phyloP scores from a whole-genome alignment of 768 basidiomycete species.

The Artomyces pyxidatus region DNA sequence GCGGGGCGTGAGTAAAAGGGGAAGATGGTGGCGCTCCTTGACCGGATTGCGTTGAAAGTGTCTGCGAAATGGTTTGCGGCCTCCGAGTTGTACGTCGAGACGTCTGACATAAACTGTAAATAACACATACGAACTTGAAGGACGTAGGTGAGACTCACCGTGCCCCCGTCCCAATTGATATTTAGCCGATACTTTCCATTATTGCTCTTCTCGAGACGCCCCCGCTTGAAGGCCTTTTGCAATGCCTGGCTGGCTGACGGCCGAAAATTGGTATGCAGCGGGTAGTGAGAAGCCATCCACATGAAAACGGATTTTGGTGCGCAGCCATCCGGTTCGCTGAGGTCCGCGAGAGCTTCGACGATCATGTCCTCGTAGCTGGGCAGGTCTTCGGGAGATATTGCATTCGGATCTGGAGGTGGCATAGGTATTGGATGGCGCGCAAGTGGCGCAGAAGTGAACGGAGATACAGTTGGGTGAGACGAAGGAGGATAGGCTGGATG shows the following conservation, averaged over 20 bases:
- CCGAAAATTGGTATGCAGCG: slow-evolving; percentile 81
- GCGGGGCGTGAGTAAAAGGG: slow-evolving; percentile 55
- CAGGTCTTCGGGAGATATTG: slow-evolving; percentile 39
- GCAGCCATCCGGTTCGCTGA: slow-evolving; percentile 63
- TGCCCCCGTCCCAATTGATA: slow-evolving; percentile 73
- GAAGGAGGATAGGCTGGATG: slow-evolving; percentile 22
- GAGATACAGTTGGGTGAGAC: slow-evolving; percentile 14
- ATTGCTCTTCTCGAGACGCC: slow-evolving; percentile 68
- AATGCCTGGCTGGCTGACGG: slow-evolving; percentile 86
- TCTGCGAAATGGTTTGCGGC: slow-evolving; percentile 49
- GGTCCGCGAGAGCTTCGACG: slow-evolving; percentile 64
- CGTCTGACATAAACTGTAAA: slow-evolving; percentile 37
- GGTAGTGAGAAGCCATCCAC: slow-evolving; percentile 80
- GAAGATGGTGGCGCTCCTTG: slow-evolving; percentile 26
- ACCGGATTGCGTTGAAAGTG: slow-evolving; percentile 20
- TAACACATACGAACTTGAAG: no score
- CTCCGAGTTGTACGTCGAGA: slow-evolving; percentile 72
- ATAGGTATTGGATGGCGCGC: slow-evolving; percentile 10
- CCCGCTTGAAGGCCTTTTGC: slow-evolving; percentile 79
- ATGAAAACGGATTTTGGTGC: slow-evolving; percentile 78
- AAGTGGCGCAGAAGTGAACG: slow-evolving; percentile 15
- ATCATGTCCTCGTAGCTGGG: slow-evolving; percentile 93
- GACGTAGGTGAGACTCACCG: no score
- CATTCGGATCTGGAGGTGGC: slow-evolving; percentile 19
- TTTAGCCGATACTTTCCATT: slow-evolving; percentile 72